A percentile compares a stretch with the other conserved stretches of the same genome.
Evolutionary conservation across 176 grass and related monocot species (phyloP).

Genomic region (Rhynchospora pubera): DNA sequence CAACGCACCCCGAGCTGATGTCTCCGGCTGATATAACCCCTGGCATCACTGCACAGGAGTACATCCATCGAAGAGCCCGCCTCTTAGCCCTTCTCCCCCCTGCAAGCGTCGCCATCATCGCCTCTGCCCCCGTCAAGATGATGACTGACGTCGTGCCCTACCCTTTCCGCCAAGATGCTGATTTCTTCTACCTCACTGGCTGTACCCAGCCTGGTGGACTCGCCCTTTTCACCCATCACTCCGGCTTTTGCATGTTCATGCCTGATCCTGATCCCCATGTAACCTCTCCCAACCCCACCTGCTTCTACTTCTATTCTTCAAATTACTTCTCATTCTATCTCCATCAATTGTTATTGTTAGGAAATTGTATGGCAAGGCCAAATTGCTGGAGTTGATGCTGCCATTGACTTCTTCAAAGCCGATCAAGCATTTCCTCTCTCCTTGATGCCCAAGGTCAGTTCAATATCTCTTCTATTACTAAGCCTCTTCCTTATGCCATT

Average conservation of each 20-base stretch:
- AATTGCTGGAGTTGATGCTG: constrained; percentile 76
- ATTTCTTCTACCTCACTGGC: constrained; percentile 86
- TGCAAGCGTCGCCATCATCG: constrained; percentile 79
- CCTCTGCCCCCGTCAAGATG: constrained; percentile 79
- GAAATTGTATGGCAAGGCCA: constrained; percentile 86
- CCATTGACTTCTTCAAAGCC: constrained; percentile 80
- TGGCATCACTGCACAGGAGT: constrained; percentile 61
- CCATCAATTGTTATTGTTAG: constrained; percentile 27
- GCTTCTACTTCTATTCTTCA: too few relatives aligned
- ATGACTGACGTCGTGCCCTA: constrained; percentile 97
- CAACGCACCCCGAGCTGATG: too few relatives aligned
- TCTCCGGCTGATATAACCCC: constrained; percentile 73
- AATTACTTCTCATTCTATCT: too few relatives aligned
- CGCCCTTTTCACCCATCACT: constrained; percentile 63
- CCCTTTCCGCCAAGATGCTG: constrained; percentile 74
- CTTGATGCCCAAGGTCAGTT: constrained; percentile 60
- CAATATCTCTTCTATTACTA: too few relatives aligned
- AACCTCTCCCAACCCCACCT: neutral
- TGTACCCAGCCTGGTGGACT: constrained; percentile 73
- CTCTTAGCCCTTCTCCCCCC: constrained; percentile 63
- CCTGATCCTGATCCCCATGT: constrained; percentile 68
- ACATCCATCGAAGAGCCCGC: constrained; percentile 63
- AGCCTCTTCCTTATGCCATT: too few relatives aligned
- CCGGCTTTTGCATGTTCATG: constrained; percentile 88
- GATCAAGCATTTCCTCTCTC: constrained; percentile 76